These are phyloP conservation scores for Lyophyllum shimeji DNA, from an alignment of 768 basidiomycete genomes.

Conservation along the genomic window DNA sequence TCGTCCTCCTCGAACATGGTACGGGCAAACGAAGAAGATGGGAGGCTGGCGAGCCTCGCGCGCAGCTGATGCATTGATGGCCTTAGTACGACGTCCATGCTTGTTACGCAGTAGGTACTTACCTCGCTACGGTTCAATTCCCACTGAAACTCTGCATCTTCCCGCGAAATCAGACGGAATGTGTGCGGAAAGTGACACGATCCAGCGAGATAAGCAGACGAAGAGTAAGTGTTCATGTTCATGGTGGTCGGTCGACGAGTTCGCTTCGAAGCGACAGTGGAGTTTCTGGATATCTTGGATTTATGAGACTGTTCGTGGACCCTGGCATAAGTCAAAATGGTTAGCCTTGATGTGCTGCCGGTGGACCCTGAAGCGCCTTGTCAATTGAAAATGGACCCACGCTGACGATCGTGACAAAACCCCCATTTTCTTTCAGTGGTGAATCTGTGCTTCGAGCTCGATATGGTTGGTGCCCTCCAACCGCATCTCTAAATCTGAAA, in stretches of 20 bases:
- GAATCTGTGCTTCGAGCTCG: conserved; percentile 4
- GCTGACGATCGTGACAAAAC: conserved; percentile 1
- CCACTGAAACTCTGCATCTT: conserved; percentile 15
- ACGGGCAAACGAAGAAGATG: conserved; percentile 13
- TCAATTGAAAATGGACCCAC: not conserved
- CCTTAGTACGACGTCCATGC: not conserved
- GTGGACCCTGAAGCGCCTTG: conserved; percentile 1
- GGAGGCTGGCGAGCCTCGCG: not conserved
- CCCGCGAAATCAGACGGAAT: not conserved
- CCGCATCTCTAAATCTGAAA: conserved; percentile 11
- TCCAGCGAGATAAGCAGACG: not conserved
- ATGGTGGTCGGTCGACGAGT: not conserved
- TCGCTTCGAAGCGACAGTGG: not conserved
- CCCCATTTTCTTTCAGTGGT: conserved; percentile 8
- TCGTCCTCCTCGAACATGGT: conserved; percentile 19
- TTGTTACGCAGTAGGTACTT: not conserved
- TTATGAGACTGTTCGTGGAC: not conserved
- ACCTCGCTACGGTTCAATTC: conserved; percentile 11
- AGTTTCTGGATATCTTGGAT: not conserved
- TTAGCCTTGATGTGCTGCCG: conserved; percentile 15
- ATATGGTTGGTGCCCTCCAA: conserved; percentile 8
- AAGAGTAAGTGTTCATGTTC: not conserved
- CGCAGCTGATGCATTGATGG: not conserved
- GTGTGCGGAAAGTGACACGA: not conserved
- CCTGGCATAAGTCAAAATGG: conserved; percentile 4